Base-by-base conservation (phyloP, 495 filamentous ascomycete species). In the Neurospora sp. region DNA sequence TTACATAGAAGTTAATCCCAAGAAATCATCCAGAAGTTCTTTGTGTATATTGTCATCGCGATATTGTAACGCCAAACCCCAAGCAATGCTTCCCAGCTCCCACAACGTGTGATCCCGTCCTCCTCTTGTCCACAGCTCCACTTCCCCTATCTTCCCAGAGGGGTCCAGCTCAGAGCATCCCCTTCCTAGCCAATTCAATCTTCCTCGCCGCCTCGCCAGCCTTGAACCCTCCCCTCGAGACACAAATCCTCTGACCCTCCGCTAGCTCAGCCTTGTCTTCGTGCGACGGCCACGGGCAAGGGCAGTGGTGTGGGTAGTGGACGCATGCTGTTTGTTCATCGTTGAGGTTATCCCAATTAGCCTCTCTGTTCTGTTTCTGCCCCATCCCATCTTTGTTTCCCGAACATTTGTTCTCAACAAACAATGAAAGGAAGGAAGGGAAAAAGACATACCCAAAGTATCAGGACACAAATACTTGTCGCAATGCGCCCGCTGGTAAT, bases 281-380 rank as follows among this genome's bases (percentile, higher is more conserved):
- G 65, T 92, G 86, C 18, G 84, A 82, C 8, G 93, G 91, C 83
- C 92, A 94, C 3, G 93, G 85, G 81, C 94, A 98, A 8, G 94
- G 94, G 80, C 94, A 98, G 82, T 98, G 94, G 81, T 97, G 94
- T 9, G 94, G 94, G 85, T 96, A 93, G 78, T 92, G 89, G 3
- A 98, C 94, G 84, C 94, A 98, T 7, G 93, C 91, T 85, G 48
- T 70, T 44, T 31, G 5, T 18, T 16, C 48, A 35, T 69, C 9
- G 11, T 31, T 27, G 27, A n/a, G 1, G 27, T n/a, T 14, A 11
- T 68, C n/a, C 61, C 3, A 40, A 16, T 72, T 35, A 39, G 9
- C 35, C 48, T 27, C 9, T 31, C 35, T 35, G 5, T 35, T 35
- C 35, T 46, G 5, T n/a, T 48, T 22, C 53, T 48, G 18, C 18